A percentile compares a stretch with the other conserved stretches of the same genome.
Conservation (phyloP, 768 basidiomycete species). For the Infundibulicybe gibba region DNA sequence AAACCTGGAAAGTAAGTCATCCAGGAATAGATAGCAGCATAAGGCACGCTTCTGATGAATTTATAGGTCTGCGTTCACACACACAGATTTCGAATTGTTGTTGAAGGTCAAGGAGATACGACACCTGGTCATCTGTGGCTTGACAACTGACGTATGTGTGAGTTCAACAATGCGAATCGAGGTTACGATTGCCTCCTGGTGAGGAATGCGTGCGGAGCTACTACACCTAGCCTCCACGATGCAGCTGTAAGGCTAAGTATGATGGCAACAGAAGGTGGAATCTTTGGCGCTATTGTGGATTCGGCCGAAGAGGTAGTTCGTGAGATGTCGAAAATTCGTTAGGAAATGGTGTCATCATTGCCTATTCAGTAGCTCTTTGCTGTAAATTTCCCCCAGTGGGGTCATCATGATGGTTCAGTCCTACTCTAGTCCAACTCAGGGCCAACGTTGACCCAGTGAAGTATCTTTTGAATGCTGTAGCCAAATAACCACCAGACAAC, state of each 20-base stretch:
- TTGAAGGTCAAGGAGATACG: conserved; percentile 2
- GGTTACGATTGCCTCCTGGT: conserved; percentile 6
- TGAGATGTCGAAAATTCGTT: neutral
- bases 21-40: neutral
- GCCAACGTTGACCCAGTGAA: conserved; percentile 42
- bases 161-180: conserved; percentile 4
- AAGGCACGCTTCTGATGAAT: neutral
- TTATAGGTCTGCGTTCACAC: conserved; percentile 3
- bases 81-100: conserved; percentile 6
- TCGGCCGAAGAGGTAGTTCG: conserved; percentile 1
- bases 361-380: no score
- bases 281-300: conserved; percentile 3
- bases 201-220: conserved; percentile 2
- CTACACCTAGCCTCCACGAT: neutral
- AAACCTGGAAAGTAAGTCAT: conserved; percentile 1
- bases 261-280: conserved; percentile 5
- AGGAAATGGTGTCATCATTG: no score
- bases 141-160: conserved; percentile 5
- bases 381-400: no score
- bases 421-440: no score
- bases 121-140: conserved; percentile 4
- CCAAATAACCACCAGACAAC: no score
- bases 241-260: conserved; percentile 1
- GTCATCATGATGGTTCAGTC: no score
- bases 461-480: no score